Conservation (phyloP, 1,139 yeast species). For the Pichia norvegensis region DNA sequence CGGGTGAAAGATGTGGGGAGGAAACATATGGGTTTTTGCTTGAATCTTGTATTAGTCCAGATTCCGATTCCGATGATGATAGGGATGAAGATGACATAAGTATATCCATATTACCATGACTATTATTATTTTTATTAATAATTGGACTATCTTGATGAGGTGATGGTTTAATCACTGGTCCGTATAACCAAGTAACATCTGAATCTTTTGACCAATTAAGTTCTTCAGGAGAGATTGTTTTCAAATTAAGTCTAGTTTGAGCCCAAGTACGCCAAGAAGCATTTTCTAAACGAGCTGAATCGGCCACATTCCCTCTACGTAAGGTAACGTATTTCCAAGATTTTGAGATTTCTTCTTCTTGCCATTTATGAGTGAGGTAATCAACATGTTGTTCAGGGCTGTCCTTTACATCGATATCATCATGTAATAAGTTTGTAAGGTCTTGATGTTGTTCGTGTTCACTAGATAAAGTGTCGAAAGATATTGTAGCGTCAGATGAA, state of each 20-base stretch:
- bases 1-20: background rate
- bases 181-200: constrained; percentile 84
- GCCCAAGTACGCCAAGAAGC: constrained; percentile 91
- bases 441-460: constrained; percentile 4
- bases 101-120: background rate
- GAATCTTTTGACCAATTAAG: constrained; percentile 73
- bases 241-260: constrained; percentile 61
- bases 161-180: constrained; percentile 46
- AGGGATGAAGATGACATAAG: background rate
- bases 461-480: background rate
- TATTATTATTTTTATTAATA: background rate
- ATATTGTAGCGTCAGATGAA: constrained; percentile 1
- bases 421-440: constrained; percentile 42
- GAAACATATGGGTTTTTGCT: background rate
- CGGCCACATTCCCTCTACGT: constrained; percentile 66
- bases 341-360: constrained; percentile 82
- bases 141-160: background rate
- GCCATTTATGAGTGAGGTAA: constrained; percentile 92
- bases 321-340: constrained; percentile 91
- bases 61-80: constrained; percentile 1
- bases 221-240: constrained; percentile 68
- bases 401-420: constrained; percentile 71
- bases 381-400: constrained; percentile 91
- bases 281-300: constrained; percentile 65
- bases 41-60: no score